Evolutionary conservation across 1,284 basidiomycete genomes (phyloP).

Genomic region (Microbotryomycetes sp.): DNA sequence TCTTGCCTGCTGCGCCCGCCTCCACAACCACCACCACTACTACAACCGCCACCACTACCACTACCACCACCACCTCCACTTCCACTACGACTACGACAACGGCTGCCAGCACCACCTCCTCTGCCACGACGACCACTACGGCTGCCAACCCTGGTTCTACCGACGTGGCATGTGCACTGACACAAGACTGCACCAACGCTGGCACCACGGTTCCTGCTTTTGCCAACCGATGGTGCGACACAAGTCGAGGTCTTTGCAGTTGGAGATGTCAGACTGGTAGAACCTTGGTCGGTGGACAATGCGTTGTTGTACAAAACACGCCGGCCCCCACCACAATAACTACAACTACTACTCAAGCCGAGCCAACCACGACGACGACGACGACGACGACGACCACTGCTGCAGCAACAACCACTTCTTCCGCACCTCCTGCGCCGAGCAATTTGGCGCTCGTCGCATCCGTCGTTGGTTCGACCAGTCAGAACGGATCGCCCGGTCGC

Average conservation of each 20-base stretch:
- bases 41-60: neutral
- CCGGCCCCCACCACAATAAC: neutral
- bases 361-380: neutral
- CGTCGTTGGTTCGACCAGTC: neutral
- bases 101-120: neutral
- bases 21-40: neutral
- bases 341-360: neutral
- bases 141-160: neutral
- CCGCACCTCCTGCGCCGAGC: neutral
- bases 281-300: neutral
- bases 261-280: neutral
- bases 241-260: neutral
- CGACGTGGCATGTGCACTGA: neutral
- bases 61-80: neutral
- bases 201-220: neutral
- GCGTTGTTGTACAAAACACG: neutral
- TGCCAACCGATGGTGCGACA: neutral
- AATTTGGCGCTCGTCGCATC: neutral
- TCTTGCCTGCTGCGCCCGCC: neutral
- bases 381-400: neutral
- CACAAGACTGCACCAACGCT: neutral
- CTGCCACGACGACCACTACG: neutral
- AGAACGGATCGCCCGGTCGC: neutral
- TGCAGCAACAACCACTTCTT: neutral
- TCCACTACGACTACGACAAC: neutral